These are phyloP conservation scores for Aspergillus hortae DNA, from an alignment of 2,329 filamentous ascomycete genomes.

Conservation along the genomic window DNA sequence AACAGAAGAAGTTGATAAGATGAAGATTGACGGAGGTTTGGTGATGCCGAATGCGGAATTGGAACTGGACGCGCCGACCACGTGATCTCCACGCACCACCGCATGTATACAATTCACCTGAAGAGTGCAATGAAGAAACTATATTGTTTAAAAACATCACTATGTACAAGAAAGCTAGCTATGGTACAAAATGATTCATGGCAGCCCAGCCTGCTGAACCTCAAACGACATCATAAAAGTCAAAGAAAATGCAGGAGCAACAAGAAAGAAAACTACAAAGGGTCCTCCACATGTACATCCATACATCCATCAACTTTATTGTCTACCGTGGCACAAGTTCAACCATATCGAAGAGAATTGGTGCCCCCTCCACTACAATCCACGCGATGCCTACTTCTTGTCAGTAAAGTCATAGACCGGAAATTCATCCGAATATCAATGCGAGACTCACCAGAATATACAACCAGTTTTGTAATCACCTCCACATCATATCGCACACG, in stretches of 20 bases:
- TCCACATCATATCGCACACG: constrained; percentile 97
- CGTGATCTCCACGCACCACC: no score
- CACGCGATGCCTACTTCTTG: constrained; percentile 4
- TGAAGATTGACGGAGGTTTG: no score
- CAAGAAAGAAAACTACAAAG: background rate
- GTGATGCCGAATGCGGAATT: no score
- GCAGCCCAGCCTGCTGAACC: constrained; percentile 7
- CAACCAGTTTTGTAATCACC: constrained; percentile 92
- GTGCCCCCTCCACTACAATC: constrained; percentile 7
- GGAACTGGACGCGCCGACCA: no score
- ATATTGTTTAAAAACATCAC: no score
- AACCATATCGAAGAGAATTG: constrained; percentile 5
- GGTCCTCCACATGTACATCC: background rate
- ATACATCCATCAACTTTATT: background rate
- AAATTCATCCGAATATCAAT: background rate
- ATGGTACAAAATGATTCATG: constrained; percentile 4
- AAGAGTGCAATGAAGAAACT: no score
- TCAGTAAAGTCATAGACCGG: background rate
- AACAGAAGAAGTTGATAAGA: no score
- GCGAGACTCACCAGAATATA: constrained; percentile 72
- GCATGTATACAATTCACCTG: no score
- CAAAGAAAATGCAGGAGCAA: background rate
- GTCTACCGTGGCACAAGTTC: constrained; percentile 5
- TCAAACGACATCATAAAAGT: background rate
- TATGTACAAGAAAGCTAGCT: constrained; percentile 6